phyloP scores from a whole-genome alignment of 225 moss, liverwort and hornwort genomes.

The Polytrichum commune region DNA sequence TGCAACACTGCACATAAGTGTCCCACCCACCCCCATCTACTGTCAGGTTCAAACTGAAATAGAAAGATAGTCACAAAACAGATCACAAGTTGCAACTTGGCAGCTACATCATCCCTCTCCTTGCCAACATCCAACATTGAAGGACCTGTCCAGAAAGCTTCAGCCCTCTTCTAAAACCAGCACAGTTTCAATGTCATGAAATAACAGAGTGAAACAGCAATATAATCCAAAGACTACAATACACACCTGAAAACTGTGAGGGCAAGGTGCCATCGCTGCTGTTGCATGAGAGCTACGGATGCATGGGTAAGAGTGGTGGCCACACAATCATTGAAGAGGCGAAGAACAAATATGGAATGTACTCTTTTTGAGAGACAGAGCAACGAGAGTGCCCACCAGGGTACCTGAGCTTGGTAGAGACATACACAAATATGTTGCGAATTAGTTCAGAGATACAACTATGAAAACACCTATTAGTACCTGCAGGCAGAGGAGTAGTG shows the following conservation, averaged over 20 bases:
- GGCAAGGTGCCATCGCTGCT: constrained; percentile 83
- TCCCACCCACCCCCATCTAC: too few relatives aligned
- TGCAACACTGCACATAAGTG: constrained; percentile 56
- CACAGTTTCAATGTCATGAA: neutral
- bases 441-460: neutral
- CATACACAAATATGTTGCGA: neutral
- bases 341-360: constrained; percentile 94
- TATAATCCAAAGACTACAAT: neutral
- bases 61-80: neutral
- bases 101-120: too few relatives aligned
- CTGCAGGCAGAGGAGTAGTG: neutral
- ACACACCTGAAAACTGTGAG: constrained; percentile 79
- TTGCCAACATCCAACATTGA: neutral
- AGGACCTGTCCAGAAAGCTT: too few relatives aligned
- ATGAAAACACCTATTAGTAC: neutral
- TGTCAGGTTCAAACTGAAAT: neutral
- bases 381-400: constrained; percentile 79
- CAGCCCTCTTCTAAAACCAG: too few relatives aligned
- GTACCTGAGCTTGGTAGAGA: constrained; percentile 51
- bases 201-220: neutral
- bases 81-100: neutral
- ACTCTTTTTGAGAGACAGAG: constrained; percentile 92
- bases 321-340: constrained; percentile 94
- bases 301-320: constrained; percentile 91
- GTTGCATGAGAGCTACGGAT: constrained; percentile 75